Base-by-base conservation (phyloP, 192 early-diverging fungal species). In the Podila verticillata region DNA sequence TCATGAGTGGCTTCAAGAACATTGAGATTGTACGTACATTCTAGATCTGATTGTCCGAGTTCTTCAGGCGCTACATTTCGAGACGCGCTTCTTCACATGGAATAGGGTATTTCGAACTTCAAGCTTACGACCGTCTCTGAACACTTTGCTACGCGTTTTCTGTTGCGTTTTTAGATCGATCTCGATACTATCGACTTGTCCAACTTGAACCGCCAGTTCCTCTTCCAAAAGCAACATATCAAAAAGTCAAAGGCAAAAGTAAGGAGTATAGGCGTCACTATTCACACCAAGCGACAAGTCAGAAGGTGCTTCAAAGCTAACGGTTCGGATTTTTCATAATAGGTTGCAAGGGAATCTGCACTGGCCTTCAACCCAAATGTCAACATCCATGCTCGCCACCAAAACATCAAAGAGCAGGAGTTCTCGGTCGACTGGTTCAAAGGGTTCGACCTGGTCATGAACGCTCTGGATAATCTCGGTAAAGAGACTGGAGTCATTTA, bases 141-240 rank as follows among this genome's bases (percentile, higher is more conserved):
- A 9, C 7, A 12, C 1, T 24, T 47, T 3, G 0, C 7, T 5
- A 49, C 28, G 47, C 17, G n/a, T 24, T 17, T 20, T 32, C 22
- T 67, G 26, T 70, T 47, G 4, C 9, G 26, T 63, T 29, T 9
- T 60, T 28, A 95, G 94, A 89, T 99, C 48, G 98, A 99, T 82
- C 86, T 99, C 48, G 98, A 99, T 84, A 98, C 97, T 1, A 99
- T 99, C 62, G 98, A 99, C 66, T 85, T 99, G 48, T 97, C 96
- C 29, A 99, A 99, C 83, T 84, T 99, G 59, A 99, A 99, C 85
- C 86, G 98, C n/a, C 98, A 99, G 86, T 99, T 99, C 67, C 88
- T 99, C 59, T 99, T 99, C 87, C 97, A 96, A 84, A 92, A 90
- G 51, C 85, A 93, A 60, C 96, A 99, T 79, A 94, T 99, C 63